Base-by-base conservation (phyloP, 1,284 basidiomycete species). In the Pisolithus thermaeus region DNA sequence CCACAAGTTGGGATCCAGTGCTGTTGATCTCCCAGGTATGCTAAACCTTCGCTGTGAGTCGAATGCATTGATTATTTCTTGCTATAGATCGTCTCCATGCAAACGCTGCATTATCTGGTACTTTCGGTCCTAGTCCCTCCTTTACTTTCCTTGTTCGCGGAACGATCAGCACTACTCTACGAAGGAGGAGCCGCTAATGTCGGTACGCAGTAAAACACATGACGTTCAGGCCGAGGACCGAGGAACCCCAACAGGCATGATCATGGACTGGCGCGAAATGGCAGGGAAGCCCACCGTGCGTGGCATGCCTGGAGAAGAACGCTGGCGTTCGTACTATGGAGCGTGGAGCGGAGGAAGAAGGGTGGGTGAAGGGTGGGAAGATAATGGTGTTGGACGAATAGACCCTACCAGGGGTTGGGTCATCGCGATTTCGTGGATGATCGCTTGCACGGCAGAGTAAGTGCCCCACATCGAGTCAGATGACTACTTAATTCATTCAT, bases 261-360 rank as follows among this genome's bases (percentile, higher is more conserved):
- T 98, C 28, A 90, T 99, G 82, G 95, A 99, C 71, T 99, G 96
- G 96, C 79, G 92, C 45, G 91, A 97, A 68, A 86, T 99, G 79
- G 89, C 90, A 1, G 89, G 91, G 7, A 72, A 80, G 52, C 82
- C 88, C 3, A 92, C 91, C 0, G 79, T 87, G 46, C 64, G 77
- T 52, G 79, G 80, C 16, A 70, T 79, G 51, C 76, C 80, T 39
- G 83, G 80, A 18, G 80, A 79, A 53, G 78, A 80, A 49, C 72
- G 78, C 36, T 90, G 84, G 82, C 73, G 70, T 46, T 78, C 81
- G 27, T 80, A 81, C 65, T 75, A 78, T 36, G 82, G 83, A 57
- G 85, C 81, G 6, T 90, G 88, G 83, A 89, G 83, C 60, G 83
- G 85, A 30, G 87, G 88, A 3, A 79, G 80, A 66, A 81, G 79